Conservation (phyloP, 495 filamentous ascomycete species). For the Pyrenula aspistea region DNA sequence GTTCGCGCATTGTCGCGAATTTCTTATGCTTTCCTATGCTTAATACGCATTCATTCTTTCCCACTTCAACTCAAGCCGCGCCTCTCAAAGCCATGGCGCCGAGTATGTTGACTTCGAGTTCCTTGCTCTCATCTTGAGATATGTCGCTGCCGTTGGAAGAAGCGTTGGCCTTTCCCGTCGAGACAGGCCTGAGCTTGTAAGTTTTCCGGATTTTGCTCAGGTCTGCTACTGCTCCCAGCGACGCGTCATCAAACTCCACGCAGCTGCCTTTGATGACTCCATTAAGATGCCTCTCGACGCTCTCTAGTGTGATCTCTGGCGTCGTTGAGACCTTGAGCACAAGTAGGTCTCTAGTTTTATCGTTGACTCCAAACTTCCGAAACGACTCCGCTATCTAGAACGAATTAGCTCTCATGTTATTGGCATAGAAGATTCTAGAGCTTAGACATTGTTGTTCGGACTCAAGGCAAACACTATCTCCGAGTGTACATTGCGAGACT, state of each 20-base stretch:
- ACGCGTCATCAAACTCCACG: slow-evolving; percentile 51
- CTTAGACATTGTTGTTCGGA: slow-evolving; percentile 67
- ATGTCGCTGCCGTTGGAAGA: slow-evolving; percentile 4
- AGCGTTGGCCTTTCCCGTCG: neutral
- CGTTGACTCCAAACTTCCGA: slow-evolving; percentile 68
- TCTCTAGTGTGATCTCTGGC: slow-evolving; percentile 35
- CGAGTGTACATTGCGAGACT: slow-evolving; percentile 81
- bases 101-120: slow-evolving; percentile 50
- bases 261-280: slow-evolving; percentile 48
- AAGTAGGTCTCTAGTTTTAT: slow-evolving; percentile 56
- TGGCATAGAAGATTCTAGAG: neutral
- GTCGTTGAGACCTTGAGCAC: slow-evolving; percentile 56
- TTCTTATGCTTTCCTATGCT: too few species aligned
- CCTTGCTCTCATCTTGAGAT: slow-evolving; percentile 22
- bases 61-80: slow-evolving; percentile 22
- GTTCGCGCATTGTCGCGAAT: too few species aligned
- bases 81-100: slow-evolving; percentile 66
- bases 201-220: slow-evolving; percentile 61
- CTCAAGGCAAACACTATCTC: slow-evolving; percentile 80
- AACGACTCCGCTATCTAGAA: slow-evolving; percentile 80
- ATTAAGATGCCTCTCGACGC: slow-evolving; percentile 49
- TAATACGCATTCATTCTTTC: too few species aligned
- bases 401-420: slow-evolving; percentile 10
- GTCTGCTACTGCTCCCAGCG: slow-evolving; percentile 46
- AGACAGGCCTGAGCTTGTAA: slow-evolving; percentile 56